Base-by-base conservation (phyloP, 2,329 filamentous ascomycete genomes). In the Neocatenulostroma microsporum region DNA sequence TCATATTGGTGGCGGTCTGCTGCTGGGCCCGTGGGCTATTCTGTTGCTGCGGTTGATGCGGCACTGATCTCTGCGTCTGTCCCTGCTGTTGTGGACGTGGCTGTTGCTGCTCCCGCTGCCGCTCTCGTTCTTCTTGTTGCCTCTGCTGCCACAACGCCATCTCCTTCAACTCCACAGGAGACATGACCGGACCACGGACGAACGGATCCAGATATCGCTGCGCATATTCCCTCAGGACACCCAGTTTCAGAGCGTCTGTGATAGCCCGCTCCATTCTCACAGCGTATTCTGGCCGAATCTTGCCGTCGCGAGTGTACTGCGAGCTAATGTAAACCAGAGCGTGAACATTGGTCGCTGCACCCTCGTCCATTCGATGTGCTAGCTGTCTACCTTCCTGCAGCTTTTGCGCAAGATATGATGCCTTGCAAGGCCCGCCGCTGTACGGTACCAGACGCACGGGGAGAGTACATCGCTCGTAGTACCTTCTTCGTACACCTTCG, bases 101-200 rank as follows among this genome's bases (percentile, higher is more conserved):
- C 26, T 28, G 26, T 6, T 9, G 9, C 15, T 28, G 26, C 13
- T 28, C 13, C 7, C 13, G 13, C 8, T 10, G 26, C 15, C 15
- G 26, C 13, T 28, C 13, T 7, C 13, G 13, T 7, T 10, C 10
- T 28, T 28, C 26, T 13, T 28, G 8, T 14, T 28, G 26, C 26
- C 13, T 28, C n/a, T 28, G 26, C 9, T 28, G 26, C 26, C 26
- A 28, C 13, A 14, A 28, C 7, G 9, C 15, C 26, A 28, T 14
- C 26, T 7, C 26, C 26, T 14, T 28, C 26, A 28, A 14, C 6
- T 28, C 26, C 13, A n/a, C 26, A 11, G 13, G 13, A 28, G 26
- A 28, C 26, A 28, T 28, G 26, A 28, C 26, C 26, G 26, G 26
- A 28, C 26, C 26, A 28, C 26, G 26, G 10, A 28, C 26, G 15